Conservation (phyloP, 176 grass and related monocot genomes). For the Raddia distichophylla region DNA sequence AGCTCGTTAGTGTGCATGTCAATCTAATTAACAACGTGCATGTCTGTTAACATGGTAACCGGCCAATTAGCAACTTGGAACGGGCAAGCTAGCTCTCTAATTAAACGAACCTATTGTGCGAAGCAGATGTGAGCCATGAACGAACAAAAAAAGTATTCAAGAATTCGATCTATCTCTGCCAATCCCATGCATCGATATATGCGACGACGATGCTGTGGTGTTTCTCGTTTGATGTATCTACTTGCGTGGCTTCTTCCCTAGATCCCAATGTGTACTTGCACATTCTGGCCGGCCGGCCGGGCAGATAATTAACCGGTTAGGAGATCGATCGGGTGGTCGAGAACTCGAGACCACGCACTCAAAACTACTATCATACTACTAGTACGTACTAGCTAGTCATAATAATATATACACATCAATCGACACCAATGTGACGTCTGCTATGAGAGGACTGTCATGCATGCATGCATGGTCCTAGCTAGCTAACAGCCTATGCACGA, state of each 20-base stretch:
- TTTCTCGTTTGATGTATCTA: background rate
- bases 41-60: background rate
- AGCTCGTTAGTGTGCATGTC: background rate
- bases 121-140: background rate
- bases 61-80: background rate
- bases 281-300: background rate
- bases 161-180: background rate
- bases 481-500: background rate
- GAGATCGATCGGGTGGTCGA: background rate
- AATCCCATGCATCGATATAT: background rate
- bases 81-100: background rate
- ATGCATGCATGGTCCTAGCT: slow-evolving; percentile 26
- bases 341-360: background rate
- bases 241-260: background rate
- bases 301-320: background rate
- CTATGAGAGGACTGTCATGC: background rate
- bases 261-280: slow-evolving; percentile 18
- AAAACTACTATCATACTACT: background rate
- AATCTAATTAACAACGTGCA: slow-evolving; percentile 29
- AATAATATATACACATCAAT: background rate
- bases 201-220: background rate
- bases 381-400: too few relatives aligned
- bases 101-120: background rate
- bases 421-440: background rate
- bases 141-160: background rate